Evolutionary conservation across 306 rosid species (phyloP).

Genomic region (Lathyrus aphaca): DNA sequence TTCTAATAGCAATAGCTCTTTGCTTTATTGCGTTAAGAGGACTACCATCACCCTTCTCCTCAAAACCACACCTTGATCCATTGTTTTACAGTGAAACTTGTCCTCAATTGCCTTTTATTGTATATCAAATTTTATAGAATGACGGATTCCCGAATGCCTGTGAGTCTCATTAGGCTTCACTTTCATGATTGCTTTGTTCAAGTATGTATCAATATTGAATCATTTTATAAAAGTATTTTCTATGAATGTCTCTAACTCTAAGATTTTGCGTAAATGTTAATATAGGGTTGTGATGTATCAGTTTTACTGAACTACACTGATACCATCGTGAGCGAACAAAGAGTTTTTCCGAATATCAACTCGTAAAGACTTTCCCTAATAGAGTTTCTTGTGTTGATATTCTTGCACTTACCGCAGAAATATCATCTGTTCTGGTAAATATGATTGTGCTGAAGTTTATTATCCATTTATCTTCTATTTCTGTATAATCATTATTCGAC

Average conservation of each 20-base stretch:
- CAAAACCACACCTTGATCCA: not conserved
- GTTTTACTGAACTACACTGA: conserved; percentile 48
- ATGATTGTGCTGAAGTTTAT: too few species aligned
- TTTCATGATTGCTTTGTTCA: conserved; percentile 48
- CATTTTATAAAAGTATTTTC: too few species aligned
- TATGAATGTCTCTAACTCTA: too few species aligned
- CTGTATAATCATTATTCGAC: not conserved
- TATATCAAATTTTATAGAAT: not conserved
- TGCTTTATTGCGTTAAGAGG: not conserved
- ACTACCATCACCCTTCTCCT: not conserved
- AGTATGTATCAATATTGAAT: not conserved
- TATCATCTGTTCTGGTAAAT: conserved; percentile 48
- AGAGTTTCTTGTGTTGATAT: conserved; percentile 67
- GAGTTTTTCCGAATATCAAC: conserved; percentile 35
- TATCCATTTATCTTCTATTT: not conserved
- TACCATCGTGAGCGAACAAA: conserved; percentile 55
- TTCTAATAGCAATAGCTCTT: not conserved
- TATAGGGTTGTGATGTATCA: conserved; percentile 71
- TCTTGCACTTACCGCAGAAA: conserved; percentile 57
- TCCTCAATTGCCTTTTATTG: conserved; percentile 24
- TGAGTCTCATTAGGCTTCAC: conserved; percentile 44
- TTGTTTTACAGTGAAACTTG: conserved; percentile 41
- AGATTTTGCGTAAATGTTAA: not conserved
- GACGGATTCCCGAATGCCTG: conserved; percentile 12
- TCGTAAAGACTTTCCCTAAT: conserved; percentile 47